Conservation (phyloP, 2,329 filamentous ascomycete species). For the Mariannaea sp. region DNA sequence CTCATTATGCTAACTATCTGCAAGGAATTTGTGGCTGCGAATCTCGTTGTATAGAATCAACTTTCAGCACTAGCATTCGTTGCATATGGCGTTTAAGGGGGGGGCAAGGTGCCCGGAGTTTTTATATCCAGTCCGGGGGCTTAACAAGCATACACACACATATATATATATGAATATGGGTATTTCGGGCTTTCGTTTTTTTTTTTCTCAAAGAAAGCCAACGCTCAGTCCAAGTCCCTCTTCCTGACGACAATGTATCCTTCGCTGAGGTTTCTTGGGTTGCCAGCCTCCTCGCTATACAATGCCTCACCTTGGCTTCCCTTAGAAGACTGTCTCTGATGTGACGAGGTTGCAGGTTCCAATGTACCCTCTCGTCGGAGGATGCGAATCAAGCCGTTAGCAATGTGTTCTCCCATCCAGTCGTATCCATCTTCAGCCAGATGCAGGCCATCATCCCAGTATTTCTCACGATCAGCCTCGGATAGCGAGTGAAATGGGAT, state of each 20-base stretch:
- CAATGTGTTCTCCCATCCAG: conserved; percentile 63
- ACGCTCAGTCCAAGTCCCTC: conserved; percentile 54
- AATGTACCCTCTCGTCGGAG: conserved; percentile 42
- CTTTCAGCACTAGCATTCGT: conserved; percentile 25
- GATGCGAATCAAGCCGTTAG: conserved; percentile 55
- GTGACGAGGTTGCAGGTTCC: conserved; percentile 15
- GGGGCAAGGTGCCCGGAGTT: conserved; percentile 22
- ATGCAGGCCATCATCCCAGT: conserved; percentile 68
- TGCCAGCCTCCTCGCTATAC: conserved; percentile 58
- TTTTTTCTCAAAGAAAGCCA: conserved; percentile 19
- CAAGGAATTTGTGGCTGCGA: conserved; percentile 61
- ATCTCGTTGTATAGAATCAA: conserved; percentile 48
- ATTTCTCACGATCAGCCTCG: conserved; percentile 49
- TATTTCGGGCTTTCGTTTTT: no score
- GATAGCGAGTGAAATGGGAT: conserved; percentile 60
- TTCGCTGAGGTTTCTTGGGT: conserved; percentile 51
- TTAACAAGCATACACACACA: conserved; percentile 13
- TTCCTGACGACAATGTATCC: conserved; percentile 61
- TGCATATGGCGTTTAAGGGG: conserved; percentile 31
- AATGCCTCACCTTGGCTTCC: conserved; percentile 21
- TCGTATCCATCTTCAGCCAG: conserved; percentile 64
- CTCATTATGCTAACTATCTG: conserved; percentile 15
- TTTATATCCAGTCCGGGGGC: conserved; percentile 21
- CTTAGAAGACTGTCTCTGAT: not conserved
- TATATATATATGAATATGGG: conserved; percentile 19